Evolutionary conservation across 768 basidiomycete species (phyloP).

Genomic region (Hortiboletus flavorubellus): DNA sequence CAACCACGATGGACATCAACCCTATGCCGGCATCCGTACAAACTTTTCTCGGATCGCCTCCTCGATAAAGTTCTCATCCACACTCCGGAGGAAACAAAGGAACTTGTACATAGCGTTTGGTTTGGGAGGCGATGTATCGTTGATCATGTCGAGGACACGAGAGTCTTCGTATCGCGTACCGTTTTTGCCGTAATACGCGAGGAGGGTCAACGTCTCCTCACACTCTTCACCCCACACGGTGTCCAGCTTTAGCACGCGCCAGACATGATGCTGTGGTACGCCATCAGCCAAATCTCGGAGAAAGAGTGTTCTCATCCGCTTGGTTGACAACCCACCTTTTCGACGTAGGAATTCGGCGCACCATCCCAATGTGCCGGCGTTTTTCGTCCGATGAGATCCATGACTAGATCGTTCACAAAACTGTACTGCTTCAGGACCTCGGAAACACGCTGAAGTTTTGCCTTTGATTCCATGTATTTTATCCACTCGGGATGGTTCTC

Average conservation of each 20-base stretch:
- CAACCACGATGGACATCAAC: neutral
- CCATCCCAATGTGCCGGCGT: conserved; percentile 42
- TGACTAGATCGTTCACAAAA: conserved; percentile 49
- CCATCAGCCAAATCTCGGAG: neutral
- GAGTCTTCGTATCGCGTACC: conserved; percentile 49
- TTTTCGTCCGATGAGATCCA: conserved; percentile 41
- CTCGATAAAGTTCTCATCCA: conserved; percentile 41
- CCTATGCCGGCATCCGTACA: neutral
- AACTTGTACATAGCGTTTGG: conserved; percentile 49
- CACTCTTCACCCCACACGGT: conserved; percentile 45
- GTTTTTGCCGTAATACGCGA: conserved; percentile 54
- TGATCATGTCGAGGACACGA: conserved; percentile 47
- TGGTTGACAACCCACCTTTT: conserved; percentile 37
- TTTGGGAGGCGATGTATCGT: conserved; percentile 41
- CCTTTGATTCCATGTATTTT: conserved; percentile 45
- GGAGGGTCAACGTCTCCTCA: conserved; percentile 47
- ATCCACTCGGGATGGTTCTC: conserved; percentile 44
- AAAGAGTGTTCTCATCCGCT: neutral
- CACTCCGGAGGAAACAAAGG: conserved; percentile 44
- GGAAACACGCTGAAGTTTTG: conserved; percentile 36
- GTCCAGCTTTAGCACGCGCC: conserved; percentile 45
- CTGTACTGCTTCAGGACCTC: conserved; percentile 48
- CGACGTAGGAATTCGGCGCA: conserved; percentile 36
- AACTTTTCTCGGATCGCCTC: conserved; percentile 21
- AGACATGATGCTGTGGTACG: conserved; percentile 42